Evolutionary conservation across 169 alveolate species (phyloP).

Genomic region (Eimeria necatrix): DNA sequence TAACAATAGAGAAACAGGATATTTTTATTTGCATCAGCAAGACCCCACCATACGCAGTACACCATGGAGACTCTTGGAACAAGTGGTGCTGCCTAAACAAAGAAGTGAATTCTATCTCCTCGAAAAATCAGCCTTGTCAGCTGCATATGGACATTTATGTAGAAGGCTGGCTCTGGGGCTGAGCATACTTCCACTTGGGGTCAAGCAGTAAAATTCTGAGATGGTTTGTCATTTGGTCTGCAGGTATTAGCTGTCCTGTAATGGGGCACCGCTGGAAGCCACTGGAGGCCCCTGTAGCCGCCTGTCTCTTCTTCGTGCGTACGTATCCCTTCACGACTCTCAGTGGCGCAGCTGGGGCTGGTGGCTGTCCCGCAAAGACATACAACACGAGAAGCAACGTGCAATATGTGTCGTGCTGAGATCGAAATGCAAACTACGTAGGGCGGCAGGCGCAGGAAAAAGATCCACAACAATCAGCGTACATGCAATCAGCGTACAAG

Average conservation of each 20-base stretch:
- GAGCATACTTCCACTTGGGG: constrained; percentile 97
- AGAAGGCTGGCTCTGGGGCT: constrained; percentile 42
- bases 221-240: constrained; percentile 96
- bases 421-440: background rate
- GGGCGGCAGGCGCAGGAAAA: background rate
- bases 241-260: constrained; percentile 95
- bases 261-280: constrained; percentile 96
- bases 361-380: background rate
- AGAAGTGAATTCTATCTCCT: background rate
- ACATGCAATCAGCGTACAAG: background rate
- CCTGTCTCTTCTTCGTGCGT: constrained; percentile 84
- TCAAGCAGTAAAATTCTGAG: constrained; percentile 96
- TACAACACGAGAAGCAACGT: background rate
- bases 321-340: constrained; percentile 90
- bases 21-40: background rate
- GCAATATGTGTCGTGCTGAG: background rate
- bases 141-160: too few relatives aligned
- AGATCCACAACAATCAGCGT: background rate
- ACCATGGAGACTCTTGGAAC: background rate
- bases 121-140: background rate
- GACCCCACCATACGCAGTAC: background rate
- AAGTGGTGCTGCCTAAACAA: background rate
- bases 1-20: background rate
- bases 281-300: constrained; percentile 82
- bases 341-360: constrained; percentile 87